Evolutionary conservation across 2,329 filamentous ascomycete species (phyloP).

Genomic region (Botrytis tulipae): DNA sequence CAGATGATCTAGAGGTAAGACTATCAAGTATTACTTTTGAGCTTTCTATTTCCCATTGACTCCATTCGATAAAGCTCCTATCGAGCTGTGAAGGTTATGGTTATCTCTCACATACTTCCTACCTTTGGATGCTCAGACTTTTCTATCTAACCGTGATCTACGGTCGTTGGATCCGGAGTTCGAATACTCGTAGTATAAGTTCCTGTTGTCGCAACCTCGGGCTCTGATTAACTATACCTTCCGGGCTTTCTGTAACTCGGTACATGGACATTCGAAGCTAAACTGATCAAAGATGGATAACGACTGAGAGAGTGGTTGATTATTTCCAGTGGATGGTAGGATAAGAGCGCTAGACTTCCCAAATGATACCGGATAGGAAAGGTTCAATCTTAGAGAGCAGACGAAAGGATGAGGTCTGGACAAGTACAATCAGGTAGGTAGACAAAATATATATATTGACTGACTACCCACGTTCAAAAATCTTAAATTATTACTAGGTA

Average conservation of each 20-base stretch:
- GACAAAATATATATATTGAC: neutral
- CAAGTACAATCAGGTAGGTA: neutral
- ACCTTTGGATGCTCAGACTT: neutral
- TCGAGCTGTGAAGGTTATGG: neutral
- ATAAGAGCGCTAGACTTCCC: too few relatives aligned
- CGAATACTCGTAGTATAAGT: neutral
- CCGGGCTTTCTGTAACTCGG: neutral
- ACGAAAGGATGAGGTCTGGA: fast-evolving
- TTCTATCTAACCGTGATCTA: too few relatives aligned
- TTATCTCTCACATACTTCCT: neutral
- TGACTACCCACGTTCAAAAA: neutral
- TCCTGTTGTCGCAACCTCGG: neutral
- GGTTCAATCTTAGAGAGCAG: fast-evolving
- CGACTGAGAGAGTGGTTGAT: neutral
- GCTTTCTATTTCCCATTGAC: neutral
- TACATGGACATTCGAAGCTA: neutral
- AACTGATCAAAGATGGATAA: neutral
- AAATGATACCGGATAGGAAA: neutral
- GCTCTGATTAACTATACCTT: neutral
- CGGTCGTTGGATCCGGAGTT: neutral
- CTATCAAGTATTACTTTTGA: neutral
- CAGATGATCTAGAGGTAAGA: neutral
- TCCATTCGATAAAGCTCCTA: neutral
- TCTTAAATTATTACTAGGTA: neutral
- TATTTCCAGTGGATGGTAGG: neutral